A percentile compares a stretch with the other conserved stretches of the same genome.
Conservation (phyloP, 1,139 yeast genomes). For the Taphrina communis region DNA sequence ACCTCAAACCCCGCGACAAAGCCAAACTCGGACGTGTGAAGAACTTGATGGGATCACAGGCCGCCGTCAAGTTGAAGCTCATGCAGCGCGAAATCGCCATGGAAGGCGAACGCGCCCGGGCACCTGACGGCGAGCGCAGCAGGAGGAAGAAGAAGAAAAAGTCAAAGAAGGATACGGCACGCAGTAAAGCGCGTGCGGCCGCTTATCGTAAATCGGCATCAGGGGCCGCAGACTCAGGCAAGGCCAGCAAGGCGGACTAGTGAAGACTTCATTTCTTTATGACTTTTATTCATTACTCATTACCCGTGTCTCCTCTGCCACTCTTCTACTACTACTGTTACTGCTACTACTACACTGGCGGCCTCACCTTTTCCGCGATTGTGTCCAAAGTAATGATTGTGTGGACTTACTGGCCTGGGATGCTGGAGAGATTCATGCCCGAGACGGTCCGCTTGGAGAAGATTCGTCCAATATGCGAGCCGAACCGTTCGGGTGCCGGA, state of each 20-base stretch:
- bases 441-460: conserved; percentile 30
- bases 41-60: conserved; percentile 76
- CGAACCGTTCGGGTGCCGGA: conserved; percentile 25
- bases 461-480: conserved; percentile 22
- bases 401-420: background rate
- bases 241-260: conserved; percentile 8
- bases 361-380: too few relatives aligned
- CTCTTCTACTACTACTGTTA: too few relatives aligned
- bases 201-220: conserved; percentile 18
- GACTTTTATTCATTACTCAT: too few relatives aligned
- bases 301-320: too few relatives aligned
- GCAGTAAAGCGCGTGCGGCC: conserved; percentile 39
- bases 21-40: conserved; percentile 82
- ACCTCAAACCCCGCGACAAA: conserved; percentile 57
- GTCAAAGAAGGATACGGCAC: conserved; percentile 27
- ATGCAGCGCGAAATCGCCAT: conserved; percentile 54
- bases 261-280: background rate
- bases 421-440: background rate
- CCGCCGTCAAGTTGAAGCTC: conserved; percentile 67
- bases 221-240: conserved; percentile 3
- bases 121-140: conserved; percentile 37
- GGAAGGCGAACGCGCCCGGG: conserved; percentile 79
- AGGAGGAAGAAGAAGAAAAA: conserved; percentile 38
- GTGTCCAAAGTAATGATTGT: background rate
- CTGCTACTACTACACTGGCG: too few relatives aligned